A percentile compares a stretch with the other conserved stretches of the same genome.
These are phyloP conservation scores for Phoma sp. DNA, from an alignment of 2,329 filamentous ascomycete genomes.

Conservation along the genomic window DNA sequence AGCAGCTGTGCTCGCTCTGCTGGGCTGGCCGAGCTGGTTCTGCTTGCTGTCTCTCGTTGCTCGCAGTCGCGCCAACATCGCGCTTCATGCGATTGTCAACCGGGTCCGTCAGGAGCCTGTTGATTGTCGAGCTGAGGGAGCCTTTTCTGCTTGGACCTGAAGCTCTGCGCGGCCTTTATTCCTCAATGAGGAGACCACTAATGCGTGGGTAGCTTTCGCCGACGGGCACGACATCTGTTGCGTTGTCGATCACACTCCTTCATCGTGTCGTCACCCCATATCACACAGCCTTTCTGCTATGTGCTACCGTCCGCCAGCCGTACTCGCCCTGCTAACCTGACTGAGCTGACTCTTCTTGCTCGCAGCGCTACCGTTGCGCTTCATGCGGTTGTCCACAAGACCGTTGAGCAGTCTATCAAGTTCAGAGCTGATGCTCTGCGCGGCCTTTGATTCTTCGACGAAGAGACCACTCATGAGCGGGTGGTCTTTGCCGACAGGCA, in stretches of 20 bases:
- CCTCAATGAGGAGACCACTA: constrained; percentile 80
- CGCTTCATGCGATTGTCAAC: constrained; percentile 58
- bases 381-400: constrained; percentile 66
- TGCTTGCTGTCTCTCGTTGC: not conserved
- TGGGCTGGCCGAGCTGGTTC: not conserved
- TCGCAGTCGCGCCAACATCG: not conserved
- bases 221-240: constrained; percentile 67
- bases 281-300: no score
- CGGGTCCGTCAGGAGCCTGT: constrained; percentile 85
- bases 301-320: no score
- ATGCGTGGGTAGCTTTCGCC: constrained; percentile 84
- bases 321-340: no score
- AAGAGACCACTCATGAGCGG: constrained; percentile 82
- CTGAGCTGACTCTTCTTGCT: constrained; percentile 7
- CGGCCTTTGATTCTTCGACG: constrained; percentile 81
- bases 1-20: no score
- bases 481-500: constrained; percentile 81
- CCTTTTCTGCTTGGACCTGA: constrained; percentile 71
- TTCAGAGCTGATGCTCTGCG: constrained; percentile 88
- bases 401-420: constrained; percentile 86
- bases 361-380: constrained; percentile 9
- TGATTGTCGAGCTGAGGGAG: constrained; percentile 54
- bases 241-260: constrained; percentile 79
- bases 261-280: no score
- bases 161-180: constrained; percentile 83